These are phyloP conservation scores for Blastomyces parvus DNA, from an alignment of 2,329 filamentous ascomycete genomes.

Conservation along the genomic window DNA sequence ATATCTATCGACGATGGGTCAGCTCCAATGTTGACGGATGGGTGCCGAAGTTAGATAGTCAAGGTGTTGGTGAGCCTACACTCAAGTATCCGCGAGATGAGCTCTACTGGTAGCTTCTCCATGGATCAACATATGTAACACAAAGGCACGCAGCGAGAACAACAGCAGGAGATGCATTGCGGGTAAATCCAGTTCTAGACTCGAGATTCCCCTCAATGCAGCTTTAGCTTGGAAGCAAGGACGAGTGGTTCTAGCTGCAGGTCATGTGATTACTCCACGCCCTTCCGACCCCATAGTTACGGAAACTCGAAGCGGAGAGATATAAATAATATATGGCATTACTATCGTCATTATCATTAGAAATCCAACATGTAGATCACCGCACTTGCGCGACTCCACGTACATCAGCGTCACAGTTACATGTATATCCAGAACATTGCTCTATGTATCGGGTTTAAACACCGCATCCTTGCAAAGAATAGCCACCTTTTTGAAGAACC, in stretches of 20 bases:
- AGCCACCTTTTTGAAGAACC: constrained; percentile 94
- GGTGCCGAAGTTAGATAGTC: neutral
- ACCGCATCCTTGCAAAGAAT: constrained; percentile 79
- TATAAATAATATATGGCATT: neutral
- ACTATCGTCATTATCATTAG: neutral
- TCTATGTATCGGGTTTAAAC: constrained; percentile 46
- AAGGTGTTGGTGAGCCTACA: constrained; percentile 39
- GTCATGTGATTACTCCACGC: neutral
- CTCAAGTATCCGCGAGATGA: constrained; percentile 53
- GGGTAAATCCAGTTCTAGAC: neutral
- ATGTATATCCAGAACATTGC: constrained; percentile 1
- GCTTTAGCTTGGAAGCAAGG: neutral
- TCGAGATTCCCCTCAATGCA: constrained; percentile 2
- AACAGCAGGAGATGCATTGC: constrained; percentile 1
- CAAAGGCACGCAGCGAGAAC: constrained; percentile 18
- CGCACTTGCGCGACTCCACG: neutral
- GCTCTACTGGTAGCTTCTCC: constrained; percentile 54
- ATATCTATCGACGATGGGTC: constrained; percentile 43
- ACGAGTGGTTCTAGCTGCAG: neutral
- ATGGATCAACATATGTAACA: constrained; percentile 25
- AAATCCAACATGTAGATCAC: neutral
- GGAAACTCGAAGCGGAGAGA: too few species aligned
- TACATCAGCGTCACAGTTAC: neutral
- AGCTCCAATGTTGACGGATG: constrained; percentile 19
- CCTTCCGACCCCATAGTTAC: too few species aligned